Evolutionary conservation across 768 basidiomycete genomes (phyloP).

Genomic region (Leccinum variicolor): DNA sequence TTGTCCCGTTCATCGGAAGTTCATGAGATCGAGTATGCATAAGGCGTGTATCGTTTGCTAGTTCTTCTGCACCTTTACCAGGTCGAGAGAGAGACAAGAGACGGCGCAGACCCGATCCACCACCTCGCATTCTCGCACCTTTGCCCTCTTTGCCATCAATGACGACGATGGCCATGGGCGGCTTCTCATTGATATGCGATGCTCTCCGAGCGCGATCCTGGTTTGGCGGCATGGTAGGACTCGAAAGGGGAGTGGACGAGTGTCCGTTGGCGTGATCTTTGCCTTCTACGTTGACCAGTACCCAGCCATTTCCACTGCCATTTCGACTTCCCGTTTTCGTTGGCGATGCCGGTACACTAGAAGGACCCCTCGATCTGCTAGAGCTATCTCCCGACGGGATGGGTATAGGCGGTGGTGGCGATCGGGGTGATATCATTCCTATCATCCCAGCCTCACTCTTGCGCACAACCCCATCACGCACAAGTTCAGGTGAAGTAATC

Average conservation of each 20-base stretch:
- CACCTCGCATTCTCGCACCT: constrained; percentile 21
- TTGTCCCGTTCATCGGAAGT: constrained; percentile 13
- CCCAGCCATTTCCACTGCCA: constrained; percentile 57
- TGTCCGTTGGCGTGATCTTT: constrained; percentile 30
- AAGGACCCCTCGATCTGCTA: constrained; percentile 21
- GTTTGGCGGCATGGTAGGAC: constrained; percentile 28
- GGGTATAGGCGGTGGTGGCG: constrained; percentile 25
- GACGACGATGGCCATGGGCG: constrained; percentile 51
- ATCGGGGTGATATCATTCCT: constrained; percentile 41
- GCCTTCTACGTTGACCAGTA: constrained; percentile 59
- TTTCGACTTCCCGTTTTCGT: constrained; percentile 33
- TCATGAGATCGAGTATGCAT: constrained; percentile 28
- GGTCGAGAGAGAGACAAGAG: constrained; percentile 32
- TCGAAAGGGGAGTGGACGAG: constrained; percentile 18
- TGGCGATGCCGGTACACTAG: constrained; percentile 29
- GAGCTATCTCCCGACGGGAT: constrained; percentile 25
- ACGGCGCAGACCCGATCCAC: constrained; percentile 31
- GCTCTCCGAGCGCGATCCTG: constrained; percentile 29
- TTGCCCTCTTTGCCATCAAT: constrained; percentile 53
- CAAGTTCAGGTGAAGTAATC: constrained; percentile 52
- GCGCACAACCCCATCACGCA: constrained; percentile 40
- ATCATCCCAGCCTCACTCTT: constrained; percentile 66
- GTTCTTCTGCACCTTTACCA: constrained; percentile 30
- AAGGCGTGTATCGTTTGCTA: constrained; percentile 22
- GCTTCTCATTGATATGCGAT: constrained; percentile 25